These are phyloP conservation scores for Cucurbitaria berberidis DNA, from an alignment of 2,329 filamentous ascomycete genomes.

Conservation along the genomic window DNA sequence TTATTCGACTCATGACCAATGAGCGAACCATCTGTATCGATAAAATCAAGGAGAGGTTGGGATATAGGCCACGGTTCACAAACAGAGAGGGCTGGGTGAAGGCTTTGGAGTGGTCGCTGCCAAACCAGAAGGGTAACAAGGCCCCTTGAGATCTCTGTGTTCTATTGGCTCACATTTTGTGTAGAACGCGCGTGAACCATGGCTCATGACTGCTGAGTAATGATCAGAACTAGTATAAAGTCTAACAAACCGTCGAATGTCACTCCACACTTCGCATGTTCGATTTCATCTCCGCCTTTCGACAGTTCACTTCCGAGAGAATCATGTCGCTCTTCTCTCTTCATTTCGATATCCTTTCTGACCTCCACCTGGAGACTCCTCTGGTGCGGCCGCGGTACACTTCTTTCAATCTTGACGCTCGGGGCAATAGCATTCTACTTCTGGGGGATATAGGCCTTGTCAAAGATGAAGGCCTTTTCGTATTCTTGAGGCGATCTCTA, in stretches of 20 bases:
- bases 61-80: background rate
- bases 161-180: too few species aligned
- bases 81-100: background rate
- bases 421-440: slow-evolving; percentile 15
- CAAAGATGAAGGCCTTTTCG: slow-evolving; percentile 16
- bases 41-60: background rate
- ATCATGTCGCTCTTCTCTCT: slow-evolving; percentile 14
- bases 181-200: background rate
- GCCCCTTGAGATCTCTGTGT: too few species aligned
- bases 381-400: slow-evolving; percentile 11
- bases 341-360: slow-evolving; percentile 29
- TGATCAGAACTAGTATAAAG: background rate
- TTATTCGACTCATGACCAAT: background rate
- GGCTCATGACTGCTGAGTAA: background rate
- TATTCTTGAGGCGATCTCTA: slow-evolving; percentile 14
- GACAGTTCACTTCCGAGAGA: background rate
- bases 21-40: background rate
- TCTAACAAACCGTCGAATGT: too few species aligned
- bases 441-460: slow-evolving; percentile 27
- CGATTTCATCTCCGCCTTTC: background rate
- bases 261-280: too few species aligned
- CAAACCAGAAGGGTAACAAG: background rate
- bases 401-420: slow-evolving; percentile 9
- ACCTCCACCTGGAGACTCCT: slow-evolving; percentile 30
- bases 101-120: background rate